Conservation (phyloP, 2,329 filamentous ascomycete genomes). For the Epichloe typhina region DNA sequence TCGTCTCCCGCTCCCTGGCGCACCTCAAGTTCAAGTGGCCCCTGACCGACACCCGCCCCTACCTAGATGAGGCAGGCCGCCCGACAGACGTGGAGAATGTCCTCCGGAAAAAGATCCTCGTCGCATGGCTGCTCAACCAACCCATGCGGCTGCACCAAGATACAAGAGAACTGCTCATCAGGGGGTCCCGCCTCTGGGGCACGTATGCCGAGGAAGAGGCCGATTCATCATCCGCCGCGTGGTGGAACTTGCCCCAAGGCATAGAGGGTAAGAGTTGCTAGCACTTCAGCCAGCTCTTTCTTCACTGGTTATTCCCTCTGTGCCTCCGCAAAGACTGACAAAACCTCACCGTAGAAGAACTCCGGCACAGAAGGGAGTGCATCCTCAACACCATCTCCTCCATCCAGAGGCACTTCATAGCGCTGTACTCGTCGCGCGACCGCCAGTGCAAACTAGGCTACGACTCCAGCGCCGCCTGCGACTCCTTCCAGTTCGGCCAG, state of each 20-base stretch:
- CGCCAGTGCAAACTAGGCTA: constrained; percentile 62
- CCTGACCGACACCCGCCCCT: constrained; percentile 25
- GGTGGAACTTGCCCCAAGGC: constrained; percentile 60
- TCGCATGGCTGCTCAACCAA: constrained; percentile 52
- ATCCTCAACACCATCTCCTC: constrained; percentile 59
- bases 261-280: constrained; percentile 42
- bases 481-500: constrained; percentile 67
- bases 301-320: background rate
- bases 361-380: constrained; percentile 51
- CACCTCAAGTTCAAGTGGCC: constrained; percentile 43
- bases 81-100: constrained; percentile 44
- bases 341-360: constrained; percentile 36
- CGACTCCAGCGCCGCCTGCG: constrained; percentile 57
- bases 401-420: constrained; percentile 53
- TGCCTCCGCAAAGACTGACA: background rate
- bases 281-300: constrained; percentile 5
- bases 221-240: constrained; percentile 30
- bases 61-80: constrained; percentile 23
- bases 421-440: constrained; percentile 52
- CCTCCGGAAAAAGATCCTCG: constrained; percentile 55
- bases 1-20: constrained; percentile 39
- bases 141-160: constrained; percentile 45
- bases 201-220: constrained; percentile 17
- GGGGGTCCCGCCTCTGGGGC: constrained; percentile 49
- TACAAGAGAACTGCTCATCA: constrained; percentile 52